Conservation (phyloP, 257 asterid species). For the Solanum medicagineum region DNA sequence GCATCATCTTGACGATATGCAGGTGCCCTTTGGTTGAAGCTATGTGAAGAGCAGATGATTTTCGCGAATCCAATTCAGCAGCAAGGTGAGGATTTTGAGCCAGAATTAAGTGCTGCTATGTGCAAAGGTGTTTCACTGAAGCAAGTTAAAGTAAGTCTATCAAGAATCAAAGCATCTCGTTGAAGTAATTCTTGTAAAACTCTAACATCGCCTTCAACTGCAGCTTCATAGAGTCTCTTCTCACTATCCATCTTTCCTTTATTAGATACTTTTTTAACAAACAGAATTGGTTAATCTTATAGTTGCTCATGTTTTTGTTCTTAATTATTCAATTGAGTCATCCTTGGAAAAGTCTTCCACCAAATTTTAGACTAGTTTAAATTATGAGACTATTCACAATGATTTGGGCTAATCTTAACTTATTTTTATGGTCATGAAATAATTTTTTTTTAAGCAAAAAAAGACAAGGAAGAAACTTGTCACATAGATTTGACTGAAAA, state of each 20-base stretch:
- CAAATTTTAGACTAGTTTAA: background rate
- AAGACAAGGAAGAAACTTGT: too few relatives aligned
- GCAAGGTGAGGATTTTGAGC: slow-evolving; percentile 12
- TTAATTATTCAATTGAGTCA: background rate
- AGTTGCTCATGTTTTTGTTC: background rate
- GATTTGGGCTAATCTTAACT: background rate
- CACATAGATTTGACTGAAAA: background rate
- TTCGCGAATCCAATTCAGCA: slow-evolving; percentile 16
- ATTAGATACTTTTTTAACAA: background rate
- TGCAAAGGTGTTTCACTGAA: slow-evolving; percentile 35
- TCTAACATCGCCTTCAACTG: slow-evolving; percentile 12
- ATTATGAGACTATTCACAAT: background rate
- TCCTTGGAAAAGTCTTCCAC: background rate
- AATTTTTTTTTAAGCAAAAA: background rate
- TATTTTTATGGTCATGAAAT: background rate
- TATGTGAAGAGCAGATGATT: slow-evolving; percentile 30
- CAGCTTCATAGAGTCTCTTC: slow-evolving; percentile 24
- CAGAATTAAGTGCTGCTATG: slow-evolving; percentile 23
- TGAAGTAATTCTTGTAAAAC: slow-evolving; percentile 9
- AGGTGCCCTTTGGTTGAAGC: slow-evolving; percentile 29
- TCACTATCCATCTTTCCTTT: background rate
- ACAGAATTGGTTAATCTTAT: background rate
- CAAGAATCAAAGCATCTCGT: slow-evolving; percentile 19
- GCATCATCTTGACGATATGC: slow-evolving; percentile 6
- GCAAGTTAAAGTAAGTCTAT: slow-evolving; percentile 17